phyloP scores from a whole-genome alignment of 129 eudicot species.

The Glebionis coronaria region DNA sequence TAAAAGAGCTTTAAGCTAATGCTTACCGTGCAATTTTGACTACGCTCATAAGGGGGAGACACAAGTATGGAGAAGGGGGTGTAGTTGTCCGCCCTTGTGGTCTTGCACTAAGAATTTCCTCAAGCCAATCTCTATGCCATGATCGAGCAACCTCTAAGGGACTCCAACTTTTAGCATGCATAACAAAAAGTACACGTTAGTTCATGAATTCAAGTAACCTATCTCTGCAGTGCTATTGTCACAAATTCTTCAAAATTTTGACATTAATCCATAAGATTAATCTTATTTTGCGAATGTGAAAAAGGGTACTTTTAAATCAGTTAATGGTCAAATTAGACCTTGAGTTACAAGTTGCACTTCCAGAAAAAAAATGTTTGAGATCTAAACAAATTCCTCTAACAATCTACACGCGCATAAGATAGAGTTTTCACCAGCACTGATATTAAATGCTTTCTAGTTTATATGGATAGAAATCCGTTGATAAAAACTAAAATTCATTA shows the following conservation, averaged over 20 bases:
- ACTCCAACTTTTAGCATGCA: constrained; percentile 54
- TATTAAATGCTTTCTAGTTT: neutral
- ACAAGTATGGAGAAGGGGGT: constrained; percentile 77
- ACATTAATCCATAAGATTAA: neutral
- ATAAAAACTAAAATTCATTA: neutral
- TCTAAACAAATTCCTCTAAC: neutral
- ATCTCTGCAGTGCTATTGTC: neutral
- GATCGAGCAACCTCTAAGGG: constrained; percentile 91
- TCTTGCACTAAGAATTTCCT: constrained; percentile 52
- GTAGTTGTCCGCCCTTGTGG: constrained; percentile 35
- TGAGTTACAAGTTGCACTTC: no score
- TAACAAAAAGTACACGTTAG: constrained; percentile 9
- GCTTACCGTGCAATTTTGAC: constrained; percentile 77
- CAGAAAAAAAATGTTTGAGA: no score
- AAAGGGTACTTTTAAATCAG: neutral
- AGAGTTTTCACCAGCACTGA: no score
- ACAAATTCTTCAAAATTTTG: neutral
- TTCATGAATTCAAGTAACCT: neutral
- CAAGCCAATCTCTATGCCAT: constrained; percentile 82
- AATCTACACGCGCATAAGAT: no score
- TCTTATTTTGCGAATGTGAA: neutral
- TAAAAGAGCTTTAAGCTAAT: neutral
- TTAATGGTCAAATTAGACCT: neutral
- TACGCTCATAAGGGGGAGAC: constrained; percentile 88
- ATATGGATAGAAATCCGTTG: neutral